Base-by-base conservation (phyloP, 108 stramenopile species). In the Cylindrotheca fusiformis region DNA sequence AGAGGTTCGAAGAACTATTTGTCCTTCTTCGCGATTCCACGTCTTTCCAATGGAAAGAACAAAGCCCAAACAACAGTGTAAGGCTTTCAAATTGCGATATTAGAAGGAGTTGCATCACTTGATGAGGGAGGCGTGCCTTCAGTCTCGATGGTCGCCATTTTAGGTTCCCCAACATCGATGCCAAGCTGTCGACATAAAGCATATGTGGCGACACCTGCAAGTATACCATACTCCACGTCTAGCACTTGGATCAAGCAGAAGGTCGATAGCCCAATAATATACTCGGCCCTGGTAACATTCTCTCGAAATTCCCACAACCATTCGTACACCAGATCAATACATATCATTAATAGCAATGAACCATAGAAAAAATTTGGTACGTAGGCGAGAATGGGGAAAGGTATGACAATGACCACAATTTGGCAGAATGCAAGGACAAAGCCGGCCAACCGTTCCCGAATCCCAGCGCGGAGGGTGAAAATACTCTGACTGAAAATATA, bases 401-500 rank as follows among this genome's bases (percentile, higher is more conserved):
- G 95, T 10, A 83, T 32, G 1, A 94, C 54, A 48, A 95, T 76
- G 23, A 90, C 62, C 14, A 85, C 44, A 2, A 88, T 19, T 47
- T 94, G 76, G 20, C 75, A 57, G 3, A 65, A 45, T 14, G 88
- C 89, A 51, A 96, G 67, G 21, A 77, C 68, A 58, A 77, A 88
- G 3, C 97, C 96, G 59, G 87, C 81, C 31, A 88, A 29, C 10
- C 94, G 71, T 5, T 83, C 88, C 20, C 86, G 71, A 51, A 97
- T 90, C 0, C 94, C 94, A 20, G 85, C 87, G 29, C 97, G 89
- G 22, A 98, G 67, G 5, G 95, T 93, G 78, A 99, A 99, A 51
- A 97, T 96, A 26, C 87, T 95, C 77, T 99, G 98, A 32, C 79
- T 84, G 80, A 99, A 99, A 46, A 99, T 99, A 90, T 97, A 71